Base-by-base conservation (phyloP, 495 filamentous ascomycete genomes). In the Jackrogersella multiformis region DNA sequence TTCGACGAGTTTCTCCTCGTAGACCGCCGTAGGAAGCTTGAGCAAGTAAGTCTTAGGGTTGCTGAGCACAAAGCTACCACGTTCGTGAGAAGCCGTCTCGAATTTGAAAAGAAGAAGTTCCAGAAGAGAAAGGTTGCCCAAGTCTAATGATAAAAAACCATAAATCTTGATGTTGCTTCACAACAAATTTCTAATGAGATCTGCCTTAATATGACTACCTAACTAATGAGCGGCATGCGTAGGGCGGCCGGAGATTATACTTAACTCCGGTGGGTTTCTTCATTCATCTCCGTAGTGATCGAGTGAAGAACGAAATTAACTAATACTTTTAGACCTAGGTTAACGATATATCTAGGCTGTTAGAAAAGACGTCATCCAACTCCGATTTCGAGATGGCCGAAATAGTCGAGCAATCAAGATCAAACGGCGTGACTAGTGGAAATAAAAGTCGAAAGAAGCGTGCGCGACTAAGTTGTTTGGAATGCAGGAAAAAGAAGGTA, bases 401-500 rank as follows among this genome's bases (percentile, higher is more conserved):
- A 15, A 55, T 12, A 0, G 7, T 38, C 28, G 30, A 41, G 21
- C 21, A 48, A 21, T 8, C 41, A 34, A 41, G 7, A 1, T 20
- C 30, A 39, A 54, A 66, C 15, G 15, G 16, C 3, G 26, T 15
- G 6, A 42, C 28, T 6, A 24, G 4, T 12, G 55, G 42, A 38
- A 65, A 38, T 24, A 63, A 55, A 36, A 16, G n/a, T 7, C 62
- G 69, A 15, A 72, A 63, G 55, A 72, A 38, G 36, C 72, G 69
- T 10, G 26, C 66, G 12, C 57, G 53, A 24, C 38, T 74, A 10
- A 74, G 66, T 32, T 74, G 72, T 41, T 45, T 48, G 2, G 72
- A 72, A 57, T 74, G 72, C 26, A 64, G 69, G 20, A 64, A 52
- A 36, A 74, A 72, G 53, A 74, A 74, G 66, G 71, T 71, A 61